Evolutionary conservation across 495 filamentous ascomycete genomes (phyloP).

Genomic region (Terfezia boudieri): DNA sequence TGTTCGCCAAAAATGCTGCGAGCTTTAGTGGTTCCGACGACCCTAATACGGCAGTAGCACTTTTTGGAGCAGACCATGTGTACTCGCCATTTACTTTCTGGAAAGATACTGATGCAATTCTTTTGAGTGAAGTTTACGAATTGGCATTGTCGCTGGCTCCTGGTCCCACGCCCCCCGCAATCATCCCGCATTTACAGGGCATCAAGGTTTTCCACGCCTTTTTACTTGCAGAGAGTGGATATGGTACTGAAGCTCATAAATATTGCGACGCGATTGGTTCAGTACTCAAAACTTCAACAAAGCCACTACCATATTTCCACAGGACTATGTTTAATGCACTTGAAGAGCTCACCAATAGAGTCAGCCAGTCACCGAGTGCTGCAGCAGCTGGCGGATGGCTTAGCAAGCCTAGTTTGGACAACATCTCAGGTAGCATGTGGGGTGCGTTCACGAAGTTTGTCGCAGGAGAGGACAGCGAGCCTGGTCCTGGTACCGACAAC

Average conservation of each 20-base stretch:
- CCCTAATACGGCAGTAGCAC: conserved; percentile 47
- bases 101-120: conserved; percentile 57
- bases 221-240: conserved; percentile 61
- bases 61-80: conserved; percentile 64
- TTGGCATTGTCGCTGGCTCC: conserved; percentile 32
- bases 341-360: conserved; percentile 60
- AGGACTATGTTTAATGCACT: conserved; percentile 45
- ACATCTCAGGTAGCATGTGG: conserved; percentile 70
- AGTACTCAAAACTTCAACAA: conserved; percentile 63
- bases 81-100: conserved; percentile 40
- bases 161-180: conserved; percentile 4
- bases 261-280: conserved; percentile 73
- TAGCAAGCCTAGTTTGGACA: conserved; percentile 81
- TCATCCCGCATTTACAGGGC: conserved; percentile 53
- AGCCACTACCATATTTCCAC: conserved; percentile 66
- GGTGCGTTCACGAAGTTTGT: conserved; percentile 87
- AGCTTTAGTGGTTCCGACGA: conserved; percentile 73
- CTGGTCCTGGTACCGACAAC: conserved; percentile 29
- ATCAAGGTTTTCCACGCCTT: conserved; percentile 80
- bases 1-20: conserved; percentile 34
- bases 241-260: conserved; percentile 56
- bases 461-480: conserved; percentile 61
- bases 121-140: conserved; percentile 86
- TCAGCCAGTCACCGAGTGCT: conserved; percentile 66
- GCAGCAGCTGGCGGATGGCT: conserved; percentile 46